These are phyloP conservation scores for Hericium coralloides DNA, from an alignment of 768 basidiomycete species.

Conservation along the genomic window DNA sequence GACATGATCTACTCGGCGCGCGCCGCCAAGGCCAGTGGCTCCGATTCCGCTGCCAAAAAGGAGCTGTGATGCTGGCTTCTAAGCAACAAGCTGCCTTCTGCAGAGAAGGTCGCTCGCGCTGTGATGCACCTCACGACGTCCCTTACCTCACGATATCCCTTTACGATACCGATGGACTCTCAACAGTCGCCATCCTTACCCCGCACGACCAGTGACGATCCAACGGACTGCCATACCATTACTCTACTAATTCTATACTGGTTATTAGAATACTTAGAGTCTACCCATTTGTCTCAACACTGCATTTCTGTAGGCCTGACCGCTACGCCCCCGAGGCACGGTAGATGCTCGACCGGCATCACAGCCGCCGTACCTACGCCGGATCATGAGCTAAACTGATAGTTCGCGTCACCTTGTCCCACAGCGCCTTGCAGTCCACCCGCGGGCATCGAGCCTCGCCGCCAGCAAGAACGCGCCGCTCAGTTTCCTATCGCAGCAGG, in stretches of 20 bases:
- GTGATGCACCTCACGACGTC: no score
- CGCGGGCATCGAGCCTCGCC: slow-evolving; percentile 61
- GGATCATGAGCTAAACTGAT: slow-evolving; percentile 19
- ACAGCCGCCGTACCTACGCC: neutral
- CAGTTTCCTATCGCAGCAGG: slow-evolving; percentile 49
- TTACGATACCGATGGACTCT: neutral
- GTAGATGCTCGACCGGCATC: no score
- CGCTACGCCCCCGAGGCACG: neutral
- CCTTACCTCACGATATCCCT: neutral
- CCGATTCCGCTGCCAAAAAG: slow-evolving; percentile 12
- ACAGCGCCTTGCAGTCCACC: slow-evolving; percentile 65
- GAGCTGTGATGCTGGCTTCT: slow-evolving; percentile 15
- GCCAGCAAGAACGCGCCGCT: slow-evolving; percentile 79
- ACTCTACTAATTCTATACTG: neutral
- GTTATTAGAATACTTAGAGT: neutral
- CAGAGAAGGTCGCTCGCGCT: no score
- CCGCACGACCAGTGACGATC: neutral
- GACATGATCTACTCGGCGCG: slow-evolving; percentile 72
- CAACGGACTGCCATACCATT: neutral
- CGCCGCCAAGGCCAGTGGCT: slow-evolving; percentile 17
- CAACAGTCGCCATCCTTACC: slow-evolving; percentile 5
- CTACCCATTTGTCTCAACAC: neutral
- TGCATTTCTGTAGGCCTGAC: neutral
- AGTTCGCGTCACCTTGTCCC: slow-evolving; percentile 55
- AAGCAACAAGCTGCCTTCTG: no score